A percentile compares a stretch with the other conserved stretches of the same genome.
These are phyloP conservation scores for Eimeria falciformis DNA, from an alignment of 169 alveolate genomes.

Conservation along the genomic window DNA sequence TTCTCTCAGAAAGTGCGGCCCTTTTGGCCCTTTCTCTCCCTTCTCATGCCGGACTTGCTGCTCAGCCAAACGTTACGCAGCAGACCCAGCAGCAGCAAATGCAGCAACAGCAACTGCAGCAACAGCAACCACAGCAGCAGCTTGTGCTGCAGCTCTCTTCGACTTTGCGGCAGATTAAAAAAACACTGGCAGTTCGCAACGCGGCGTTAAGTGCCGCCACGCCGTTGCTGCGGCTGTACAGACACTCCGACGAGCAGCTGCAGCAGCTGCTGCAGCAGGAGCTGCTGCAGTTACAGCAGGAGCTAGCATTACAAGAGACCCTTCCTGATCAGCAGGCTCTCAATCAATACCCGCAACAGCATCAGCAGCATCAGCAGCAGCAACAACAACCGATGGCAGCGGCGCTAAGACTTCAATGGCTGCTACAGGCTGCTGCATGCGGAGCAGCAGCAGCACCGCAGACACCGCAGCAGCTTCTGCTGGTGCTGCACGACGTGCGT, in stretches of 20 bases:
- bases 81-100: background rate
- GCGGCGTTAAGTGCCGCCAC: constrained; percentile 40
- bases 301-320: background rate
- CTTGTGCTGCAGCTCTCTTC: constrained; percentile 3
- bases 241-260: constrained; percentile 47
- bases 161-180: background rate
- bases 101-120: constrained; percentile 14
- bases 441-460: background rate
- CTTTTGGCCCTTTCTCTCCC: constrained; percentile 40
- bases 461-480: constrained; percentile 40
- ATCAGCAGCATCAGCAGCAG: background rate
- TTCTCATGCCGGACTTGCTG: background rate
- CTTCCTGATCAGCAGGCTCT: background rate
- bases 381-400: constrained; percentile 20
- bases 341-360: background rate
- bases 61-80: background rate
- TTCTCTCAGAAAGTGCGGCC: constrained; percentile 32
- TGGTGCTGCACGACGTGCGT: constrained; percentile 45
- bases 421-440: constrained; percentile 29
- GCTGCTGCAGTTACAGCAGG: constrained; percentile 17
- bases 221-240: constrained; percentile 14
- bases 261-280: constrained; percentile 59
- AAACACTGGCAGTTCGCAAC: constrained; percentile 7
- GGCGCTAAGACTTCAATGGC: constrained; percentile 43
- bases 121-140: constrained; percentile 20